Conservation (phyloP, 2,329 filamentous ascomycete genomes). For the Aureobasidium musti region DNA sequence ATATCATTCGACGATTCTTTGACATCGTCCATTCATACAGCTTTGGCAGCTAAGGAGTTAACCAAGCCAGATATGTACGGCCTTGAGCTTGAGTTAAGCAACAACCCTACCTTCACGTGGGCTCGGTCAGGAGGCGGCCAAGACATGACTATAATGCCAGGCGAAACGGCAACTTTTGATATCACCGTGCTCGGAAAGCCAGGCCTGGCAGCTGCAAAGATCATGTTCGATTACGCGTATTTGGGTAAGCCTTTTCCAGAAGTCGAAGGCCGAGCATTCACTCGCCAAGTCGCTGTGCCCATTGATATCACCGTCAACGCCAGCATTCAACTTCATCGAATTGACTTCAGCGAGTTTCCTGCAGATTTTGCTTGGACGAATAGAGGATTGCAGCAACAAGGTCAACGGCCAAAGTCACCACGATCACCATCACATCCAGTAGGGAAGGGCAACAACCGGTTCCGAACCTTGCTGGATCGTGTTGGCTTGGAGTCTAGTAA, state of each 20-base stretch:
- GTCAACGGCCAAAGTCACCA: background rate
- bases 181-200: conserved; percentile 77
- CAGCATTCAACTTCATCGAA: conserved; percentile 76
- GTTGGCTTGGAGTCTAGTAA: conserved; percentile 47
- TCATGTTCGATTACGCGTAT: conserved; percentile 53
- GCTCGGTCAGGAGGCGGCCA: conserved; percentile 55
- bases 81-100: conserved; percentile 75
- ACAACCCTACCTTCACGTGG: conserved; percentile 59
- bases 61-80: conserved; percentile 80
- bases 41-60: conserved; percentile 73
- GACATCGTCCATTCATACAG: conserved; percentile 72
- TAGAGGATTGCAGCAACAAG: background rate
- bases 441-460: conserved; percentile 39
- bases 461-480: conserved; percentile 50
- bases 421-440: conserved; percentile 12
- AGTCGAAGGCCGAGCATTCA: conserved; percentile 74
- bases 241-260: conserved; percentile 71
- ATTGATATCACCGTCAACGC: conserved; percentile 90
- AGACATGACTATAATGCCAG: conserved; percentile 56
- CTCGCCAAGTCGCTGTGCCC: conserved; percentile 76
- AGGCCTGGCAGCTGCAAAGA: conserved; percentile 55
- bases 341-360: conserved; percentile 75
- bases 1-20: conserved; percentile 92
- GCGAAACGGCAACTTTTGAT: conserved; percentile 32
- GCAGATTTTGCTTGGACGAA: conserved; percentile 67